Evolutionary conservation across 768 basidiomycete species (phyloP).

Genomic region (Austroboletus eburneus): DNA sequence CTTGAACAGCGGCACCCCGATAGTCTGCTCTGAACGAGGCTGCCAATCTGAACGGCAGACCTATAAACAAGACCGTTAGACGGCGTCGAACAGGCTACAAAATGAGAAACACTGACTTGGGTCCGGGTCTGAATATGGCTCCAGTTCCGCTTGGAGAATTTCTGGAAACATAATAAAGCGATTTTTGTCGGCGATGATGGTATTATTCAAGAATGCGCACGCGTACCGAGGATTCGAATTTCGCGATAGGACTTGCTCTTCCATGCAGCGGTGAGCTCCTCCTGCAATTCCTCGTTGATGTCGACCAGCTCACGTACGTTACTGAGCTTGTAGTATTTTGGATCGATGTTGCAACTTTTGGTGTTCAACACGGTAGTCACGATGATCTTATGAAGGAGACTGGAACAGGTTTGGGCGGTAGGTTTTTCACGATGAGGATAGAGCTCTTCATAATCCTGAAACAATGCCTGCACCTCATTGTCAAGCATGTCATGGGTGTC

Average conservation of each 20-base stretch:
- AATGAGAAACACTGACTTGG: background rate
- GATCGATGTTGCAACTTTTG: too few relatives aligned
- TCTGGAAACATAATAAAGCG: background rate
- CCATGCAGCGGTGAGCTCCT: conserved; percentile 1
- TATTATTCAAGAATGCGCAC: background rate
- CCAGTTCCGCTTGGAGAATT: background rate
- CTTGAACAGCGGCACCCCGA: background rate
- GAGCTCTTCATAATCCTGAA: too few relatives aligned
- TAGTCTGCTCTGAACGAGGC: background rate
- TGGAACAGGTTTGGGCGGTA: too few relatives aligned
- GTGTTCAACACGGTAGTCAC: too few relatives aligned
- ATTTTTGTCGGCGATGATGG: background rate
- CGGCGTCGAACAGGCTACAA: background rate
- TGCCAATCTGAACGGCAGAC: background rate
- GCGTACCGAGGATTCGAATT: conserved; percentile 7
- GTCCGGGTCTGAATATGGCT: background rate
- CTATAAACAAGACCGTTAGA: too few relatives aligned
- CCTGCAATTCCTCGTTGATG: background rate
- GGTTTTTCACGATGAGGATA: too few relatives aligned
- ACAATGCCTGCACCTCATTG: too few relatives aligned
- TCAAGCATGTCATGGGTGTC: too few relatives aligned
- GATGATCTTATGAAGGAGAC: too few relatives aligned
- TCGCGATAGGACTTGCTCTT: background rate
- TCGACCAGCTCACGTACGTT: background rate
- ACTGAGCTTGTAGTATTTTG: accelerated